phyloP scores from a whole-genome alignment of 2,329 filamentous ascomycete species.

The Colletotrichum siamense region DNA sequence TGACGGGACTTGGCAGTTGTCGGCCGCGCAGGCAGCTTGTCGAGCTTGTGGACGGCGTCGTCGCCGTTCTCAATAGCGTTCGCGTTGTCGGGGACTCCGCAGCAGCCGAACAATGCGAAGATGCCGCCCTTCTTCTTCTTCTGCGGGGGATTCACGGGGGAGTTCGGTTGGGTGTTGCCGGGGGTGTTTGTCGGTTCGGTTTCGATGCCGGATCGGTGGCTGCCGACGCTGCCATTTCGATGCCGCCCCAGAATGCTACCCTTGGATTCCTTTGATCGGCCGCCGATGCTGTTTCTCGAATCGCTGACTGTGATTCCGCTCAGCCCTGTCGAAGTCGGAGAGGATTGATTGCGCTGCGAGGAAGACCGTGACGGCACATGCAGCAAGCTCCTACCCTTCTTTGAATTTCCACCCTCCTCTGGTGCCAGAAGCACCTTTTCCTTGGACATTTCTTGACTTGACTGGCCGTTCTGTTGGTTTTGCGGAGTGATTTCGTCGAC shows the following conservation, averaged over 20 bases:
- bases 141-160: conserved; percentile 54
- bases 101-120: conserved; percentile 70
- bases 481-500: conserved; percentile 31
- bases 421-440: conserved; percentile 45
- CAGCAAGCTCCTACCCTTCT: conserved; percentile 58
- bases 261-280: conserved; percentile 70
- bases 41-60: conserved; percentile 61
- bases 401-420: conserved; percentile 47
- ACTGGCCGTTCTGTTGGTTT: conserved; percentile 28
- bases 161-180: conserved; percentile 56
- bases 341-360: conserved; percentile 65
- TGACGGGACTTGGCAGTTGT: conserved; percentile 60
- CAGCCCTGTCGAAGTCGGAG: conserved; percentile 63
- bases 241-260: conserved; percentile 67
- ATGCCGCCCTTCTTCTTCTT: conserved; percentile 64
- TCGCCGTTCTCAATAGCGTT: conserved; percentile 59
- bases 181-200: conserved; percentile 57
- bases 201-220: conserved; percentile 61
- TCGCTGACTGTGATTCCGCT: conserved; percentile 66
- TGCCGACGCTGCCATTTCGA: conserved; percentile 72
- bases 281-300: conserved; percentile 66
- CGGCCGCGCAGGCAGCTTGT: conserved; percentile 60
- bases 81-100: conserved; percentile 65
- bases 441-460: conserved; percentile 46
- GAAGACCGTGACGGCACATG: conserved; percentile 68